Conservation (phyloP, 306 rosid species). For the Cucurbita argyrosperma region DNA sequence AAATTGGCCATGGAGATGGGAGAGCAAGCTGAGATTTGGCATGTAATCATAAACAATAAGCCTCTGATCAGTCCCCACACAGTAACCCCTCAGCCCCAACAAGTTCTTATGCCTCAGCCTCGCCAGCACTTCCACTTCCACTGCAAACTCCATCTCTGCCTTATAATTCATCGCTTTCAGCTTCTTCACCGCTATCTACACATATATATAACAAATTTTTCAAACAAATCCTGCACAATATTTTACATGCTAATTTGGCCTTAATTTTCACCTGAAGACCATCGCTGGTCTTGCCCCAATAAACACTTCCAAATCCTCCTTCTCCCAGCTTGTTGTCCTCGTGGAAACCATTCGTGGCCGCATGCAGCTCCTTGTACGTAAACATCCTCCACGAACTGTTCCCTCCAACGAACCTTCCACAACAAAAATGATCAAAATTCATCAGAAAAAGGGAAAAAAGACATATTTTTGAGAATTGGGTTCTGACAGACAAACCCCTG, state of each 20-base stretch:
- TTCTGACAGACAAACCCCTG: slow-evolving; percentile 15
- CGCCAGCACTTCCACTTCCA: slow-evolving; percentile 87
- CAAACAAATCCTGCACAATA: no score
- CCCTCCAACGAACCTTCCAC: slow-evolving; percentile 14
- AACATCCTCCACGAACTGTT: slow-evolving; percentile 64
- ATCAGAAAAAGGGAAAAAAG: not conserved
- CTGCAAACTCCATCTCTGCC: slow-evolving; percentile 93
- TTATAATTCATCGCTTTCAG: slow-evolving; percentile 76
- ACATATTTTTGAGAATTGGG: no score
- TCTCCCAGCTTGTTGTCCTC: slow-evolving; percentile 73
- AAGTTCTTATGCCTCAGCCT: slow-evolving; percentile 84
- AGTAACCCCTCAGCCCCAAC: slow-evolving; percentile 67
- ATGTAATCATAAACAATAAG: slow-evolving; percentile 88
- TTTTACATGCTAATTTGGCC: no score
- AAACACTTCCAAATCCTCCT: slow-evolving; percentile 86
- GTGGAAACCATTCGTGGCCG: slow-evolving; percentile 69
- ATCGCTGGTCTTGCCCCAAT: slow-evolving; percentile 65
- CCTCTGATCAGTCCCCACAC: slow-evolving; percentile 61
- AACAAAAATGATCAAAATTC: not conserved
- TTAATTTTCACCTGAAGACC: slow-evolving; percentile 38
- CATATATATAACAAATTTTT: no score
- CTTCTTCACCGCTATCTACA: slow-evolving; percentile 83
- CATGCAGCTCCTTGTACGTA: slow-evolving; percentile 68
- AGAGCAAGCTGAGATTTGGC: slow-evolving; percentile 79
- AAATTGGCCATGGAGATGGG: slow-evolving; percentile 84